Evolutionary conservation across 768 basidiomycete genomes (phyloP), one percentile per base, ranked within the genome.

Genomic region (Tulasnella sp.): DNA sequence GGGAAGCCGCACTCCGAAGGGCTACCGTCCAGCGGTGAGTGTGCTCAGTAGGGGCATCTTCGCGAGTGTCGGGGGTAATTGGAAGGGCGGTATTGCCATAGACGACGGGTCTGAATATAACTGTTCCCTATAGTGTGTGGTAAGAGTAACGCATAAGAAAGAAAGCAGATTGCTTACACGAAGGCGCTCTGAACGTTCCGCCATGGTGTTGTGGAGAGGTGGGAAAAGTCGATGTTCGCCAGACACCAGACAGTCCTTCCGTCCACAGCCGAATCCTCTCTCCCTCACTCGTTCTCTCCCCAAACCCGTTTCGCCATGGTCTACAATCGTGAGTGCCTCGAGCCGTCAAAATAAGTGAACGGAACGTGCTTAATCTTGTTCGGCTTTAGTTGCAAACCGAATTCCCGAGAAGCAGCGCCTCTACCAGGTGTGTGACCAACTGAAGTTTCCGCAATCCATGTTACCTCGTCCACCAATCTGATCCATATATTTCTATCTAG

Each of bases 21-120:
- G 96, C 97, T 80, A 99, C 93, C 0, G 96, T 99, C 98, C 98
- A 99, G 81, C 91, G 90, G 85, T 99, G 97, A 2, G 97, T 98
- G 82, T 97, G 96, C 82, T 96, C 94, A 38, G 72, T 42, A 38
- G 56, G 34, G 46, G 71, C 21, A 84, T 81, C 81, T 91, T 89
- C 77, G 0, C 91, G 89, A 84, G 98, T 96, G 82, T 91, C 90
- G 21, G 89, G 86, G 0, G 90, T 92, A 80, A 99, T 85, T 77
- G 95, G 90, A 0, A 89, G 88, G 42, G 97, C 95, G 18, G 93
- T 94, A 85, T 99, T 99, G 73, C 98, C 98, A 86, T 98, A 99
- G 80, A 99, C 94, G 82, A 99, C 91, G 1, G 97, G 95, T 74
- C 98, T 89, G 84, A 91, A 91, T 75, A 99, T 94, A 81, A 90